Evolutionary conservation across 2,329 filamentous ascomycete species (phyloP).

Genomic region (Aspergillus aculeatinus): DNA sequence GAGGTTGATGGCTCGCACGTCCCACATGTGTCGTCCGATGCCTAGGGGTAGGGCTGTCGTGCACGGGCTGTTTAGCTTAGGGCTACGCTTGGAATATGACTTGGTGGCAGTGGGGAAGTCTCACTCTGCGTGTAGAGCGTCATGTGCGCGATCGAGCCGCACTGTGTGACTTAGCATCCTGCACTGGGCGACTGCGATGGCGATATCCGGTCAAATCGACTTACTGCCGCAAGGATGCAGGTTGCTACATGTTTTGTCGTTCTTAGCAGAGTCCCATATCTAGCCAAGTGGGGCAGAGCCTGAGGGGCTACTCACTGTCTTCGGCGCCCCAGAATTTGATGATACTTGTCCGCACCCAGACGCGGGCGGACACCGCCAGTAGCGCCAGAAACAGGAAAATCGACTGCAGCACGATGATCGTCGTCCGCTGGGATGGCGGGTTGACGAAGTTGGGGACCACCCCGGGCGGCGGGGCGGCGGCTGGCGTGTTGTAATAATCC

Average conservation of each 20-base stretch:
- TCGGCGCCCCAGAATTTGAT: neutral
- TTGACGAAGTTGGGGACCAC: neutral
- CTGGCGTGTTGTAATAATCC: neutral
- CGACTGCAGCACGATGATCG: neutral
- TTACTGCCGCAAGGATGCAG: neutral
- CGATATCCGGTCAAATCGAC: neutral
- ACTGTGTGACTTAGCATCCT: neutral
- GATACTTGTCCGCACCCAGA: neutral
- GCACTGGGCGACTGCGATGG: no score
- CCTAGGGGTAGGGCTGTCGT: neutral
- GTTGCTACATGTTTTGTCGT: neutral
- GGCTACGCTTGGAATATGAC: neutral
- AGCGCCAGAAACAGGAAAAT: neutral
- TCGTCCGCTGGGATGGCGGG: neutral
- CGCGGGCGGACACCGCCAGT: neutral
- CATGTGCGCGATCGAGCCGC: constrained; percentile 1
- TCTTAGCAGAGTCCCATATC: no score
- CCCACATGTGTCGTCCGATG: constrained; percentile 7
- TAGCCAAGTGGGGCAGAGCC: no score
- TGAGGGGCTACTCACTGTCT: neutral
- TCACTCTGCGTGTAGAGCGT: neutral
- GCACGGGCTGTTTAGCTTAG: neutral
- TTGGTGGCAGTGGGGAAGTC: neutral
- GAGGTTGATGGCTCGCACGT: neutral
- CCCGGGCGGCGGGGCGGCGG: neutral